phyloP scores from a whole-genome alignment of 2,329 filamentous ascomycete species.

The Hymenoscyphus infarciens region DNA sequence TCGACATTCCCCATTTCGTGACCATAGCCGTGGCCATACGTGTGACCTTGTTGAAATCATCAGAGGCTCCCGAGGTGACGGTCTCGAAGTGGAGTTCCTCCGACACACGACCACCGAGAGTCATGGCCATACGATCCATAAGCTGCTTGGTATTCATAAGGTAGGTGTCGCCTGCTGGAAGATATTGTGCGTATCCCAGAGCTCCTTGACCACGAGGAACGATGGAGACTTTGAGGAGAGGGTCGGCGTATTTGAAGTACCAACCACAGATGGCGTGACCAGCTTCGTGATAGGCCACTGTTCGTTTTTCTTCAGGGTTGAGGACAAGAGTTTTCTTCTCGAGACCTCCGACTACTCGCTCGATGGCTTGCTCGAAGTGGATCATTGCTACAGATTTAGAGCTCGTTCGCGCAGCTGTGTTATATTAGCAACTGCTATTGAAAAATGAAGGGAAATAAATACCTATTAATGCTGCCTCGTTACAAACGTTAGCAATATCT shows the following conservation, averaged over 20 bases:
- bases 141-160: slow-evolving; percentile 94
- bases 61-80: slow-evolving; percentile 89
- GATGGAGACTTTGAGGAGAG: slow-evolving; percentile 95
- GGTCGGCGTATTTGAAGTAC: slow-evolving; percentile 96
- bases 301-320: slow-evolving; percentile 88
- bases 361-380: slow-evolving; percentile 96
- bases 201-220: slow-evolving; percentile 93
- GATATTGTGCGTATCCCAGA: slow-evolving; percentile 92
- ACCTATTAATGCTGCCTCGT: slow-evolving; percentile 96
- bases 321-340: slow-evolving; percentile 97
- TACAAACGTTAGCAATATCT: slow-evolving; percentile 97
- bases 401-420: slow-evolving; percentile 73
- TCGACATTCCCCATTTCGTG: slow-evolving; percentile 98
- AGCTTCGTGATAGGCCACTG: slow-evolving; percentile 96
- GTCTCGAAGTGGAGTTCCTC: slow-evolving; percentile 97
- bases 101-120: slow-evolving; percentile 87
- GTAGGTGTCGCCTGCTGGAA: slow-evolving; percentile 88
- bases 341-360: slow-evolving; percentile 91
- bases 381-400: slow-evolving; percentile 79
- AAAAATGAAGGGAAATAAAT: slow-evolving; percentile 38
- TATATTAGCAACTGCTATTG: slow-evolving; percentile 40
- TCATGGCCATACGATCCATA: slow-evolving; percentile 99
- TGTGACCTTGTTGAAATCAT: slow-evolving; percentile 98
- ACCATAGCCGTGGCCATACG: slow-evolving; percentile 96
- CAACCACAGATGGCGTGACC: slow-evolving; percentile 98